Conservation (phyloP, 2,329 filamentous ascomycete genomes). For the Hymenotorrendiella dingleyae region DNA sequence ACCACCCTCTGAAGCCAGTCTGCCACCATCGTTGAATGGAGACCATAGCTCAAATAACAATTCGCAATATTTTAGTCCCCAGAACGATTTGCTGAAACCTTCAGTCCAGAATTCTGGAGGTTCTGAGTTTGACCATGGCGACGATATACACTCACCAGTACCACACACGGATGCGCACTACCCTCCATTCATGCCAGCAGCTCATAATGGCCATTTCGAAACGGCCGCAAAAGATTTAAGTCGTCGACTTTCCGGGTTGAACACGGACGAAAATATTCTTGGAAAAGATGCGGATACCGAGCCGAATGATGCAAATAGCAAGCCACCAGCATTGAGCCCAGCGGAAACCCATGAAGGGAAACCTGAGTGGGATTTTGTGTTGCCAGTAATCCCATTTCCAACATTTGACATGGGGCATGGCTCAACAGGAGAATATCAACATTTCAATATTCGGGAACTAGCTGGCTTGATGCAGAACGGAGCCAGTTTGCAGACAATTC, state of each 20-base stretch:
- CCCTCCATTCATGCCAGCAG: neutral
- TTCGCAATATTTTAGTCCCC: too few species aligned
- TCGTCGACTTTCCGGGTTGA: too few species aligned
- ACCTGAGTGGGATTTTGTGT: constrained; percentile 10
- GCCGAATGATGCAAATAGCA: too few species aligned
- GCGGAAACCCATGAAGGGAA: neutral
- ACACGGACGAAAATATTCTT: neutral
- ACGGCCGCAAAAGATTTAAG: neutral
- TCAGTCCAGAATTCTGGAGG: neutral
- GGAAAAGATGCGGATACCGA: too few species aligned
- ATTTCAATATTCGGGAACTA: constrained; percentile 9
- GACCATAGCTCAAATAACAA: neutral
- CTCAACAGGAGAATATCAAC: neutral
- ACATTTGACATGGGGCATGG: neutral
- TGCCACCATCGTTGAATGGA: neutral
- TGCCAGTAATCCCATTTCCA: constrained; percentile 7
- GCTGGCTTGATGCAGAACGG: constrained; percentile 15
- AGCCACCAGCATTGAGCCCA: too few species aligned
- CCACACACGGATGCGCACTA: neutral
- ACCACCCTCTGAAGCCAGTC: neutral
- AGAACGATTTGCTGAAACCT: too few species aligned
- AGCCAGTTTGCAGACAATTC: neutral
- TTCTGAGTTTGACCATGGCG: neutral
- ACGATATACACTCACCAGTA: neutral
- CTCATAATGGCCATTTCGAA: neutral